Conservation (phyloP, 1,284 basidiomycete species). For the Chiua sp. region DNA sequence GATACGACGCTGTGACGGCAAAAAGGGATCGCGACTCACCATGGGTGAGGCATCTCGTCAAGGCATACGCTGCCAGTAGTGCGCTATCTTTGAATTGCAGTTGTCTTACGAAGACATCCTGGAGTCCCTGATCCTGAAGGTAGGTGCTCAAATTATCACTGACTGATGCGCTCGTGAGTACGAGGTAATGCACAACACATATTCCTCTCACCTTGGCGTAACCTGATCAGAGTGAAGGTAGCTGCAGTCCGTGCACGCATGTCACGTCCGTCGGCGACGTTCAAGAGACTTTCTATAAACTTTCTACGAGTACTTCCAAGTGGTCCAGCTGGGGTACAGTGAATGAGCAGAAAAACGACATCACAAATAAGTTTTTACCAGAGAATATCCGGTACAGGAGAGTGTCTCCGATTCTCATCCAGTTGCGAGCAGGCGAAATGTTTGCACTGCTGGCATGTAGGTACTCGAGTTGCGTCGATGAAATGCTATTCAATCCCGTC, state of each 20-base stretch:
- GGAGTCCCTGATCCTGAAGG: slow-evolving; percentile 1
- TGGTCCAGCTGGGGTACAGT: slow-evolving; percentile 9
- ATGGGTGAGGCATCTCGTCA: slow-evolving; percentile 9
- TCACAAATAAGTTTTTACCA: background rate
- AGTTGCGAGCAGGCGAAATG: slow-evolving; percentile 18
- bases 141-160: slow-evolving; percentile 7
- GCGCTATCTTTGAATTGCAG: slow-evolving; percentile 11
- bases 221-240: slow-evolving; percentile 15
- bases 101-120: slow-evolving; percentile 6
- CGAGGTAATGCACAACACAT: background rate
- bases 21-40: background rate
- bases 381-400: slow-evolving; percentile 18
- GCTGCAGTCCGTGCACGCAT: slow-evolving; percentile 17
- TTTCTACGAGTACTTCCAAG: slow-evolving; percentile 11
- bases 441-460: slow-evolving; percentile 14
- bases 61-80: slow-evolving; percentile 13
- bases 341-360: background rate
- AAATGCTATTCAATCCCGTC: background rate
- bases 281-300: slow-evolving; percentile 14
- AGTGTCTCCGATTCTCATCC: slow-evolving; percentile 18
- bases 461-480: slow-evolving; percentile 10
- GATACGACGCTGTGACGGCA: background rate
- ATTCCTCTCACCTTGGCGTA: slow-evolving; percentile 4
- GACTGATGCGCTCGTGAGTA: background rate
- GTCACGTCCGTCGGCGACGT: slow-evolving; percentile 9